phyloP scores from a whole-genome alignment of 2,329 filamentous ascomycete genomes.

The Penicillium sp. region DNA sequence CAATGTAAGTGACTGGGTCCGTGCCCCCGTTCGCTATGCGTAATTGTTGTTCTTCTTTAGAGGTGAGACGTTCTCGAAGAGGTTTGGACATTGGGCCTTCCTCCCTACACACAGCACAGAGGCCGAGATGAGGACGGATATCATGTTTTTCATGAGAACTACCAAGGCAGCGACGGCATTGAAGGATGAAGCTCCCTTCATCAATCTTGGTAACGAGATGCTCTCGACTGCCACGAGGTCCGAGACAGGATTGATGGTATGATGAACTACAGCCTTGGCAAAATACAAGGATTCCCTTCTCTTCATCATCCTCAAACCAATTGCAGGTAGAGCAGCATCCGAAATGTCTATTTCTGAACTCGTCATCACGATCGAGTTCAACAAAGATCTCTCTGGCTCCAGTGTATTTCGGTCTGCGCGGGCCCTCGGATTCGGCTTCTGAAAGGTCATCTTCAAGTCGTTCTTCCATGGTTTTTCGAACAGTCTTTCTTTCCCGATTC shows the following conservation, averaged over 20 bases:
- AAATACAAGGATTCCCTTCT: constrained; percentile 71
- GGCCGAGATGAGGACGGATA: constrained; percentile 66
- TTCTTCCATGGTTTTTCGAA: constrained; percentile 47
- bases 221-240: constrained; percentile 70
- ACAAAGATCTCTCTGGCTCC: constrained; percentile 75
- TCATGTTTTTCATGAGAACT: constrained; percentile 66
- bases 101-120: constrained; percentile 68
- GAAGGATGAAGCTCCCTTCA: constrained; percentile 75
- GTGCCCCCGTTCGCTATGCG: constrained; percentile 74
- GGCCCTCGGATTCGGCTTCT: constrained; percentile 50
- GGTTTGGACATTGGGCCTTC: constrained; percentile 69
- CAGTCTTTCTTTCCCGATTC: constrained; percentile 27
- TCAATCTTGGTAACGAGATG: constrained; percentile 86
- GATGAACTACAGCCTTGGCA: constrained; percentile 88
- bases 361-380: constrained; percentile 57
- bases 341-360: constrained; percentile 70
- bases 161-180: constrained; percentile 83
- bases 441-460: constrained; percentile 35
- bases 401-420: constrained; percentile 40
- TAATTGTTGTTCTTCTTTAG: constrained; percentile 79
- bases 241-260: constrained; percentile 82
- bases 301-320: constrained; percentile 51
- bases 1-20: constrained; percentile 71
- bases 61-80: constrained; percentile 70
- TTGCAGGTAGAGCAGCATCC: constrained; percentile 71